Evolutionary conservation across 108 stramenopile species (phyloP).

Genomic region (Aurantiochytrium sp.): DNA sequence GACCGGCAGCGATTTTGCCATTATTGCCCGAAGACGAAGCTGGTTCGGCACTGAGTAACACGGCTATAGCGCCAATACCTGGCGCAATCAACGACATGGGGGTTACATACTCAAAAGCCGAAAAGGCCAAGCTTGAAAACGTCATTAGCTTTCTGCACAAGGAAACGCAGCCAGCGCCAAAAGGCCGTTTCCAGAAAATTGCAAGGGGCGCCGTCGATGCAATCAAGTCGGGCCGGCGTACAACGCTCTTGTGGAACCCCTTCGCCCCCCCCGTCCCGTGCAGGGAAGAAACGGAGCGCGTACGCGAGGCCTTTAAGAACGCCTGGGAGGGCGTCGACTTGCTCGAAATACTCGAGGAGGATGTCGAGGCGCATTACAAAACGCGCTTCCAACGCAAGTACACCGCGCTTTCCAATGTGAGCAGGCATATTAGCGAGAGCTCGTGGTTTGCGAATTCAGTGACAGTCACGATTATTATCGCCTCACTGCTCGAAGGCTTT

Average conservation of each 20-base stretch:
- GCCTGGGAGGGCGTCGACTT: constrained; percentile 5
- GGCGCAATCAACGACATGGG: neutral
- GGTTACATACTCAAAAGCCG: neutral
- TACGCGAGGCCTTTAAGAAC: neutral
- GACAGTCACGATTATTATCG: neutral
- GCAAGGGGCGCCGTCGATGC: neutral
- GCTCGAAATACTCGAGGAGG: neutral
- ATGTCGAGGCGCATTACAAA: neutral
- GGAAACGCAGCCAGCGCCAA: neutral
- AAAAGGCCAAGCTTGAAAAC: neutral
- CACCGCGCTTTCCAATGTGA: neutral
- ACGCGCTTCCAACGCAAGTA: neutral
- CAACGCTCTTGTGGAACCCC: neutral
- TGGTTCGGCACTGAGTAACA: too few species aligned
- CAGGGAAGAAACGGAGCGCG: neutral
- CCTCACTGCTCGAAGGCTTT: neutral
- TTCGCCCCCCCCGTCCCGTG: neutral
- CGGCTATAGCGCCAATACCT: too few species aligned
- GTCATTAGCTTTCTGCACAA: neutral
- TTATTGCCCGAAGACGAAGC: too few species aligned
- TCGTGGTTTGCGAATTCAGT: neutral
- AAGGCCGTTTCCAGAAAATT: neutral
- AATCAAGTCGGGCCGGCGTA: neutral
- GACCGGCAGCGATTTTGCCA: too few species aligned
- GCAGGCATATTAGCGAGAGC: neutral